Base-by-base conservation (phyloP, 208 protist genomes). In the Leishmania tarentolae region DNA sequence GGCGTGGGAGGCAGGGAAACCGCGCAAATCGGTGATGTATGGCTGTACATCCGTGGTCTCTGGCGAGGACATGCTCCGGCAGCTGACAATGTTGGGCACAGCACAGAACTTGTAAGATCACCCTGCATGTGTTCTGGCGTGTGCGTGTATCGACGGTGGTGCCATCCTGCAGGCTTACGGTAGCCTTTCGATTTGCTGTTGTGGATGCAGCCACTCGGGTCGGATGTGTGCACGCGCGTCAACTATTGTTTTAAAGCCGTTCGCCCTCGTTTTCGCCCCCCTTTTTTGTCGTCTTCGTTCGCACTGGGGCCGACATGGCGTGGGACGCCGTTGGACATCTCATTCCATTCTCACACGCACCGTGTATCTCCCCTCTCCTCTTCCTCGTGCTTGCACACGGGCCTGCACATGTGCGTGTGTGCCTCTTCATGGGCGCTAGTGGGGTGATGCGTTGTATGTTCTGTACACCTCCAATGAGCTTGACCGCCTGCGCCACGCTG, bases 21-120 rank as follows among this genome's bases (percentile, higher is more conserved):
- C 85, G 37, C 80, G 88, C 31, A 97, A 97, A 83, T 86, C 91
- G 8, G 94, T 98, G 31, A 93, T 86, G 72, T 98, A 98, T 87
- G 95, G 95, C 59, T 96, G 93, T 83, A 97, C 95, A 28, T 87
- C 91, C 0, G 59, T 98, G 47, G 77, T 92, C 7, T 92, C 92
- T 19, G 95, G 95, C 9, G 92, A 93, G 76, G 91, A 96, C 77
- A 89, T 96, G 61, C 87, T 98, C 21, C 79, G 85, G 11, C 91
- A 98, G 79, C 85, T 98, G 17, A 74, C 90, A 4, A 50, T 79
- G 3, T 82, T 98, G 17, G 95, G 95, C 19, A 81, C 17, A 17
- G 35, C 78, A 2, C 82, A 87, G 53, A 80, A 47, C 59, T 24
- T 65, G 35, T 78, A 61, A 65, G 42, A 44, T 21, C 11, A 28